Evolutionary conservation across 768 basidiomycete genomes (phyloP), one percentile per base, ranked within the genome.

Genomic region (Leccinum olivaceopallidum): DNA sequence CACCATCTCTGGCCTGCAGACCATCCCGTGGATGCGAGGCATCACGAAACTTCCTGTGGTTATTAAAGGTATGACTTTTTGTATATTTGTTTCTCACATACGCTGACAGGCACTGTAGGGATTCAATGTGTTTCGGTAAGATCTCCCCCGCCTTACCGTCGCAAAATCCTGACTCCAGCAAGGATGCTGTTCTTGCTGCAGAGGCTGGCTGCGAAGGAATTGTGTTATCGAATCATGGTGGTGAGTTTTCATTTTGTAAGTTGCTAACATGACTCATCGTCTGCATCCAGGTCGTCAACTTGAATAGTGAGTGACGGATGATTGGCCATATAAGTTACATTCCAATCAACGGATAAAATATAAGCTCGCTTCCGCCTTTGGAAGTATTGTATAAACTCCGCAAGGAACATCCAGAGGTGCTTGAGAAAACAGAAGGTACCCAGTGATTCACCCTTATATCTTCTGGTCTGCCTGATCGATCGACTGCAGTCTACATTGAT

Each of bases 141-240:
- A 18, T 22, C 24, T 5, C 39, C 36, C 53, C 16, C 0, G 18
- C 24, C 47, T 57, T 20, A 13, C 28, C 2, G 39, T 62, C 4
- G 22, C 22, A 52, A 55, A 53, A 12, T 57, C 63, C 34, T 64
- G 7, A 63, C 44, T 56, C 59, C 34, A 63, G 68, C 14, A 72
- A 94, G 85, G 95, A 97, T 75, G 94, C 91, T 2, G 84, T 92
- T 48, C 83, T 94, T 53, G 94, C 94, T 30, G 85, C 82, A 18
- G 87, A 95, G 61, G 83, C 88, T 34, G 92, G 94, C 12, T 88
- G 92, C 16, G 88, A 95, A 58, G 95, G 90, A 6, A 93, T 98
- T 62, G 79, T 95, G 58, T 75, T 98, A 8, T 92, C 90, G 1
- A 98, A 98, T 64, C 95, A 98, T 66, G 95, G 95, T 59, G 95